Conservation (phyloP, 73 alveolate genomes). For the Paramecium bursaria region DNA sequence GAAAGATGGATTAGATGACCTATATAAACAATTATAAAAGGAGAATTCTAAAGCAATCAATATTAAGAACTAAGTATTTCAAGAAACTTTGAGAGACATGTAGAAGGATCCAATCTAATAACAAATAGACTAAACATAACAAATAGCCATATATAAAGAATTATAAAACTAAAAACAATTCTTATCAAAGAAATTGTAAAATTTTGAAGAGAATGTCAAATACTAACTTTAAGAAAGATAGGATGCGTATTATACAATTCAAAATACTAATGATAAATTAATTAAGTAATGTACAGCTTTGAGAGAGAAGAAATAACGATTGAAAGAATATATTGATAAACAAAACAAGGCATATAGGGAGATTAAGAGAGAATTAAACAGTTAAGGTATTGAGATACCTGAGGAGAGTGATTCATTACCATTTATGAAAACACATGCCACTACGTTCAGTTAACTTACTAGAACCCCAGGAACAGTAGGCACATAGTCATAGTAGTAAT, state of each 20-base stretch:
- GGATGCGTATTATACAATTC: slow-evolving; percentile 51
- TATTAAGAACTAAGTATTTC: slow-evolving; percentile 23
- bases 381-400: slow-evolving; percentile 43
- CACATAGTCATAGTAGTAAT: slow-evolving; percentile 12
- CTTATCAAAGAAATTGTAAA: neutral
- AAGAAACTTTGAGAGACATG: slow-evolving; percentile 54
- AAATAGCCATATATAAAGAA: slow-evolving; percentile 45
- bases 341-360: slow-evolving; percentile 66
- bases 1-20: slow-evolving; percentile 1
- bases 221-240: slow-evolving; percentile 26
- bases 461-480: slow-evolving; percentile 59
- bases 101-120: slow-evolving; percentile 60
- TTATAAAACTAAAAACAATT: slow-evolving; percentile 24
- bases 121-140: slow-evolving; percentile 42
- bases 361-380: slow-evolving; percentile 46
- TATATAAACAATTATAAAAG: neutral
- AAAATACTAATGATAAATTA: slow-evolving; percentile 8
- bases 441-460: neutral
- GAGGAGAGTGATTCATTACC: neutral
- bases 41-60: slow-evolving; percentile 33
- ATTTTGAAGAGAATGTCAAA: slow-evolving; percentile 38
- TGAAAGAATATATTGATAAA: slow-evolving; percentile 43
- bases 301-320: slow-evolving; percentile 41
- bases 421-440: slow-evolving; percentile 21
- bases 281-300: slow-evolving; percentile 50